Conservation (phyloP, 352 stramenopile genomes). For the Phytopythium litorale region DNA sequence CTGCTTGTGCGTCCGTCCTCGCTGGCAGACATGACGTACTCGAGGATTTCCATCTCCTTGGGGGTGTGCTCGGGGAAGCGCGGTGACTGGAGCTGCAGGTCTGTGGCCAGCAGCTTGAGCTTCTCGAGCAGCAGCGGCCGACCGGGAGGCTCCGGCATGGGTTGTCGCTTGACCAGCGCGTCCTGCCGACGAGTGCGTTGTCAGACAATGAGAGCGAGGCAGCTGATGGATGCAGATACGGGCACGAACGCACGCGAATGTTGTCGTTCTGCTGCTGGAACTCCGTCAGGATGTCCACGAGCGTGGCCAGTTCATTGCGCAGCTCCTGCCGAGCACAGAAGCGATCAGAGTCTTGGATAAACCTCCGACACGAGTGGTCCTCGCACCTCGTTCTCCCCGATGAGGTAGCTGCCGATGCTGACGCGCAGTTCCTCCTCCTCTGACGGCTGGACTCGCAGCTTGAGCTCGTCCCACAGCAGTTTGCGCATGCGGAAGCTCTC, state of each 20-base stretch:
- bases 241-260: constrained; percentile 43
- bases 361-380: neutral
- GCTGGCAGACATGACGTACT: constrained; percentile 45
- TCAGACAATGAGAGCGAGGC: neutral
- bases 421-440: constrained; percentile 62
- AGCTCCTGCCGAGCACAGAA: constrained; percentile 28
- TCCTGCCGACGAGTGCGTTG: constrained; percentile 29
- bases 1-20: constrained; percentile 3
- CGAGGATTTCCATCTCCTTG: constrained; percentile 53
- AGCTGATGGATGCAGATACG: neutral
- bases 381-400: constrained; percentile 64
- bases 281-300: constrained; percentile 74
- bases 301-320: constrained; percentile 43
- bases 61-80: constrained; percentile 17
- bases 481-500: constrained; percentile 69
- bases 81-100: constrained; percentile 29
- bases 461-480: constrained; percentile 77
- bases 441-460: constrained; percentile 36
- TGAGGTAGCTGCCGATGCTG: constrained; percentile 53
- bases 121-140: constrained; percentile 68
- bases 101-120: constrained; percentile 55
- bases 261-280: constrained; percentile 78
- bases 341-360: neutral
- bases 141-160: constrained; percentile 57
- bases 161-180: constrained; percentile 39